Evolutionary conservation across 768 basidiomycete genomes (phyloP).

Genomic region (Mycena galericulata): DNA sequence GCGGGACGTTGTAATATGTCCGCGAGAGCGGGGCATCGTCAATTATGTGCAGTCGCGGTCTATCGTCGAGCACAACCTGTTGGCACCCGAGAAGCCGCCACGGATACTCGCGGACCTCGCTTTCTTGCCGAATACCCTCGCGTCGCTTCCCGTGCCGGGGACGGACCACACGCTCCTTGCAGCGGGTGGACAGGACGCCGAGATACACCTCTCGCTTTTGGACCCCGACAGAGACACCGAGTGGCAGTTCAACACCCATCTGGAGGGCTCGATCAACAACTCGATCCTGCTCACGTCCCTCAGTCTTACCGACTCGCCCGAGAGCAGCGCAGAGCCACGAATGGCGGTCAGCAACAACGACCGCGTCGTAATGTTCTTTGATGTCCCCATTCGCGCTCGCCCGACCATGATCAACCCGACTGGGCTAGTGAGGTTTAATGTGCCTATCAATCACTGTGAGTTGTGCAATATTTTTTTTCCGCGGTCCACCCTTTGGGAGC

Average conservation of each 20-base stretch:
- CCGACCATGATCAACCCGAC: slow-evolving; percentile 60
- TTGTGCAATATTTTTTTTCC: slow-evolving; percentile 28
- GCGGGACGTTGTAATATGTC: slow-evolving; percentile 83
- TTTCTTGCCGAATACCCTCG: slow-evolving; percentile 74
- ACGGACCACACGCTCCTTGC: slow-evolving; percentile 73
- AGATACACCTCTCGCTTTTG: slow-evolving; percentile 73
- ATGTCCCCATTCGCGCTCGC: slow-evolving; percentile 68
- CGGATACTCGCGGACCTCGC: slow-evolving; percentile 63
- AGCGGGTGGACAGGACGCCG: slow-evolving; percentile 79
- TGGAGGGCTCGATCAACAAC: slow-evolving; percentile 84
- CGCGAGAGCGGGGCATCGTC: slow-evolving; percentile 71
- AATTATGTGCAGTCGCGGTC: slow-evolving; percentile 67
- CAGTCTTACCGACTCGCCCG: slow-evolving; percentile 67
- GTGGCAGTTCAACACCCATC: slow-evolving; percentile 69
- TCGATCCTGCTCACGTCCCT: slow-evolving; percentile 77
- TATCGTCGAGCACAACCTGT: slow-evolving; percentile 73
- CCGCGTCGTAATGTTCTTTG: slow-evolving; percentile 82
- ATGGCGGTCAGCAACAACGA: slow-evolving; percentile 92
- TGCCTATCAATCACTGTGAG: slow-evolving; percentile 87
- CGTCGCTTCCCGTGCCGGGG: slow-evolving; percentile 64
- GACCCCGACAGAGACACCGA: slow-evolving; percentile 27
- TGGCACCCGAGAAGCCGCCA: slow-evolving; percentile 51
- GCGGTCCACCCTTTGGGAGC: too few relatives aligned
- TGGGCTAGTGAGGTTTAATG: slow-evolving; percentile 68
- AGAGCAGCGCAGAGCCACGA: slow-evolving; percentile 79